phyloP scores from a whole-genome alignment of 768 basidiomycete genomes.

The Boletus huronensis region DNA sequence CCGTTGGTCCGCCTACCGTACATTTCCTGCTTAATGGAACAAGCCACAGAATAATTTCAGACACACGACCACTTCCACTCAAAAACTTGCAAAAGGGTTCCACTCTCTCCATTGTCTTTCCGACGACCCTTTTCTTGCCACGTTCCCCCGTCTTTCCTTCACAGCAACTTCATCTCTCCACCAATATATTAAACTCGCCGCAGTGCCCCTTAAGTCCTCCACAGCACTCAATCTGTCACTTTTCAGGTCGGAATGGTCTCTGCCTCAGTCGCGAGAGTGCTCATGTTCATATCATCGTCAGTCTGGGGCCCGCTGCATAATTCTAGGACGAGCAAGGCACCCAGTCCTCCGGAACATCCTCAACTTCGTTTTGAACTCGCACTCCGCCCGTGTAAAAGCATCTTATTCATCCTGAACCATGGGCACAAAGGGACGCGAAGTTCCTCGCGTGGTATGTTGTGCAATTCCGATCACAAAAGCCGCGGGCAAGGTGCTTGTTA shows the following conservation, averaged over 20 bases:
- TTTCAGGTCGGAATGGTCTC: constrained; percentile 9
- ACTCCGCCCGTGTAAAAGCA: constrained; percentile 3
- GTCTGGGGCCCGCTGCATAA: not conserved
- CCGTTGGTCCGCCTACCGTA: constrained; percentile 24
- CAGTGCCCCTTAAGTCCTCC: constrained; percentile 12
- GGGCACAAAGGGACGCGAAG: constrained; percentile 70
- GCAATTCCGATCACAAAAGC: constrained; percentile 79
- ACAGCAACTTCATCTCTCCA: not conserved
- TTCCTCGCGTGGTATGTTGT: constrained; percentile 85
- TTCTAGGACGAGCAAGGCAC: not conserved
- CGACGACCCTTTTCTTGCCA: constrained; percentile 5
- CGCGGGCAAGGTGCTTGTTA: constrained; percentile 73
- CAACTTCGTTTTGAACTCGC: not conserved
- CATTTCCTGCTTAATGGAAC: constrained; percentile 18
- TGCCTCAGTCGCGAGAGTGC: not conserved
- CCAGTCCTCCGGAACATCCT: not conserved
- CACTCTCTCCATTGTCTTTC: constrained; percentile 11
- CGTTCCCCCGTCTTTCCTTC: constrained; percentile 8
- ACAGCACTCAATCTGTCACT: constrained; percentile 1
- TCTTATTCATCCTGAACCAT: constrained; percentile 24
- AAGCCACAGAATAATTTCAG: constrained; percentile 33
- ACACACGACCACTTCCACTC: constrained; percentile 35
- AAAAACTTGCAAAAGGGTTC: constrained; percentile 20
- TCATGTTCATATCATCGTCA: constrained; percentile 11
- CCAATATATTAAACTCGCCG: constrained; percentile 5